Percentiles rank a stretch among this genome's conserved stretches.
Conservation (phyloP, 2,329 filamentous ascomycete species). For the Pseudogymnoascus sp. region DNA sequence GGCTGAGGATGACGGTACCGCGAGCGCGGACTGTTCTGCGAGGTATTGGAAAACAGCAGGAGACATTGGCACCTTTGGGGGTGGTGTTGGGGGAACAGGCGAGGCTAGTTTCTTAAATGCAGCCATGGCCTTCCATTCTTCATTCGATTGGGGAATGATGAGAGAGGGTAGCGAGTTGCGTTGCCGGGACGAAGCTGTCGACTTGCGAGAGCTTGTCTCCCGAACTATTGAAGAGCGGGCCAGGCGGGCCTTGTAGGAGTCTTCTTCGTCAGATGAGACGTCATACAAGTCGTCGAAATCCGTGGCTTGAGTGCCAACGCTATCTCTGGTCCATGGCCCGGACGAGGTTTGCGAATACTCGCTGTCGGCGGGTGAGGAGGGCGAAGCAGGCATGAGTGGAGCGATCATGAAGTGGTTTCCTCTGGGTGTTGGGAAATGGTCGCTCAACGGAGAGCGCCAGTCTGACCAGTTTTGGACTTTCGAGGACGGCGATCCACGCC, state of each 20-base stretch:
- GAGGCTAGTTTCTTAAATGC: constrained; percentile 44
- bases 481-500: constrained; percentile 32
- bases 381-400: constrained; percentile 54
- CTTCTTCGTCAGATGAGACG: constrained; percentile 68
- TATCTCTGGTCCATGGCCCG: constrained; percentile 55
- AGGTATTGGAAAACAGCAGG: constrained; percentile 68
- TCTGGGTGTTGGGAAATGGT: constrained; percentile 65
- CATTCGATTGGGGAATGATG: constrained; percentile 39
- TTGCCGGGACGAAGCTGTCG: constrained; percentile 25
- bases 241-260: constrained; percentile 39
- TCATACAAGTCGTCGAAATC: constrained; percentile 87
- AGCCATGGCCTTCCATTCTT: constrained; percentile 40
- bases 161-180: constrained; percentile 38
- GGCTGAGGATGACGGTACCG: constrained; percentile 67
- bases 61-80: constrained; percentile 65
- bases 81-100: constrained; percentile 56
- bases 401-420: constrained; percentile 58
- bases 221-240: constrained; percentile 29
- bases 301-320: constrained; percentile 55
- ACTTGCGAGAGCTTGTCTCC: constrained; percentile 23
- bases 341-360: constrained; percentile 49
- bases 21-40: constrained; percentile 47
- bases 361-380: constrained; percentile 45
- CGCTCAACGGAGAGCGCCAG: constrained; percentile 38
- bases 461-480: constrained; percentile 23